These are phyloP conservation scores for Nakazawaea anatomiae DNA, from an alignment of 805 yeast genomes.

Conservation along the genomic window DNA sequence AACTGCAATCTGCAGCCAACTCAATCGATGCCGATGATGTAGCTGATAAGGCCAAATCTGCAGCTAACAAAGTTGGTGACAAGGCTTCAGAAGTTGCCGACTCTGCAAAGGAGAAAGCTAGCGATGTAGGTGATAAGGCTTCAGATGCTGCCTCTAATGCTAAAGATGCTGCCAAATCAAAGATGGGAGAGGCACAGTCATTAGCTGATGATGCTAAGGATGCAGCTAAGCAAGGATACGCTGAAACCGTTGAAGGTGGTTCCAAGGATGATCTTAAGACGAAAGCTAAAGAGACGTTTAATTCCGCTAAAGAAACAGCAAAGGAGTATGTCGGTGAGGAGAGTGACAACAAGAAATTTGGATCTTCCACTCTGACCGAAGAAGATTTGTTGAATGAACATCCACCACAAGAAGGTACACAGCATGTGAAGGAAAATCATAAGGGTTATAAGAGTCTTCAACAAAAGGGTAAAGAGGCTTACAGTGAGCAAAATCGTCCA, in stretches of 20 bases:
- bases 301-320: constrained; percentile 15
- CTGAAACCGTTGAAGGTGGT: background rate
- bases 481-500: constrained; percentile 38
- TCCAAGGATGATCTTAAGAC: background rate
- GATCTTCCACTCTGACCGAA: constrained; percentile 2
- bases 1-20: constrained; percentile 20
- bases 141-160: constrained; percentile 14
- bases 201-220: background rate
- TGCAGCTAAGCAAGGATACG: background rate
- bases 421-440: constrained; percentile 23
- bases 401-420: constrained; percentile 11
- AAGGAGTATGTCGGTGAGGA: constrained; percentile 4
- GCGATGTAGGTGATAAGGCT: constrained; percentile 10
- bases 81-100: background rate
- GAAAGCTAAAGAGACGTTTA: constrained; percentile 9
- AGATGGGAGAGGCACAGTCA: background rate
- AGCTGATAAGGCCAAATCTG: constrained; percentile 1
- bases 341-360: constrained; percentile 2
- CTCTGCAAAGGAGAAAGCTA: constrained; percentile 10
- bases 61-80: background rate
- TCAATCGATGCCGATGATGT: background rate
- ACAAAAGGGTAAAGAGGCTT: constrained; percentile 36
- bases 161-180: constrained; percentile 10
- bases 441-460: constrained; percentile 33
- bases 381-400: background rate